phyloP scores from a whole-genome alignment of 1,284 basidiomycete species.

The Stereum hirsutum region DNA sequence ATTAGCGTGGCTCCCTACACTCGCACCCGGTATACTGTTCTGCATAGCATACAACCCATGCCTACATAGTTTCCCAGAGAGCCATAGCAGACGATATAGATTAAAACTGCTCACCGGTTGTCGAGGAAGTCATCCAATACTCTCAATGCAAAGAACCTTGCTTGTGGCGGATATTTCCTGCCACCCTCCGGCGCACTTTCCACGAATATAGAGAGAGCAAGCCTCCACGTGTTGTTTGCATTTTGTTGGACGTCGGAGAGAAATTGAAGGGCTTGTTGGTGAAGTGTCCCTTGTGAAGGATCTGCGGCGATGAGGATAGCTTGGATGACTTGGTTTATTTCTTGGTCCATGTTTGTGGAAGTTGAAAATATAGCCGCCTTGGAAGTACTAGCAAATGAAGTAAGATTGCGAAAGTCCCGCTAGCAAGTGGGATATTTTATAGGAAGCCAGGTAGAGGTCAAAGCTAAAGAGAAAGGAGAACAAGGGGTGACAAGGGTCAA shows the following conservation, averaged over 20 bases:
- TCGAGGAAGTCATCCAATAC: conserved; percentile 84
- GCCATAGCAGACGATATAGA: background rate
- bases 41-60: background rate
- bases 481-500: conserved; percentile 4
- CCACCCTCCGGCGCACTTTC: conserved; percentile 46
- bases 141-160: conserved; percentile 78
- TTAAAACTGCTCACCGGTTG: conserved; percentile 61
- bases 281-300: conserved; percentile 56
- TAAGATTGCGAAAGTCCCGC: conserved; percentile 1
- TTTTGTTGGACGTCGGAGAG: conserved; percentile 73
- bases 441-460: background rate
- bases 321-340: conserved; percentile 69
- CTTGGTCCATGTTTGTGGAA: conserved; percentile 47
- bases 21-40: background rate
- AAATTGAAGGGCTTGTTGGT: conserved; percentile 78
- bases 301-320: conserved; percentile 82
- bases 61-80: background rate
- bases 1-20: background rate
- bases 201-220: conserved; percentile 69
- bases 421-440: background rate
- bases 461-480: conserved; percentile 1
- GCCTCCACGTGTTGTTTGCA: conserved; percentile 66
- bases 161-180: conserved; percentile 65
- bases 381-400: conserved; percentile 1
- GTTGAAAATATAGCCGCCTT: conserved; percentile 3